Evolutionary conservation across 129 eudicot species (phyloP), one percentile per base, ranked within the genome.

Genomic region (Tagetes patula): DNA sequence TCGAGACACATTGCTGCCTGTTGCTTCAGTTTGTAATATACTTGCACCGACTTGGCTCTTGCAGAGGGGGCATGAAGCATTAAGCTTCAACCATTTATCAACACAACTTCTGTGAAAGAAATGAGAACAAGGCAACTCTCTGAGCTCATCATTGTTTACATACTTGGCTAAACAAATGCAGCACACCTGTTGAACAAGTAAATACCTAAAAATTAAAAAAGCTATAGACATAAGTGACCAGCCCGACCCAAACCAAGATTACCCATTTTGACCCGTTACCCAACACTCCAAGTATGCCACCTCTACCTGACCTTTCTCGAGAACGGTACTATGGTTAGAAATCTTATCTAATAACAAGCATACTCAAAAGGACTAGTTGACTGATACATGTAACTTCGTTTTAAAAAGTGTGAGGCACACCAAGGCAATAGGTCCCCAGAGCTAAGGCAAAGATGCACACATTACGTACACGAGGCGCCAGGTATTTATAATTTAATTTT

Each of bases 71-170:
- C 96, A 90, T n/a, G 84, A 69, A 49, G 73, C 73, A 70, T 70
- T 70, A 12, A 70, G 38, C 63, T 70, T 70, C 36, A 70, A 52
- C 97, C 97, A 90, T 62, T 87, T 87, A 43, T 90, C 97, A 47
- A 90, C 95, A 50, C 97, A 90, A 39, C 84, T 90, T 66, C 87
- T 90, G 88, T 90, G 97, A 49, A 90, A 85, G 82, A 90, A 85
- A 81, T 90, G 95, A 37, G 89, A 68, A 70, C 97, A 90, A 12
- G 86, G 86, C 77, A 90, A 71, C 76, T 90, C 95, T 77, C 86
- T 83, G 1, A 90, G 86, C 74, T 90, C 97, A 59, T 90, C 97
- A 50, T 90, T 90, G 89, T 90, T 82, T 73, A 69, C 91, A 70
- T 87, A 87, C 78, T 85, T 90, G 10, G 91, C 87, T 74, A 90